These are phyloP conservation scores for Alternaria sp. DNA, from an alignment of 2,329 filamentous ascomycete genomes.

Conservation along the genomic window DNA sequence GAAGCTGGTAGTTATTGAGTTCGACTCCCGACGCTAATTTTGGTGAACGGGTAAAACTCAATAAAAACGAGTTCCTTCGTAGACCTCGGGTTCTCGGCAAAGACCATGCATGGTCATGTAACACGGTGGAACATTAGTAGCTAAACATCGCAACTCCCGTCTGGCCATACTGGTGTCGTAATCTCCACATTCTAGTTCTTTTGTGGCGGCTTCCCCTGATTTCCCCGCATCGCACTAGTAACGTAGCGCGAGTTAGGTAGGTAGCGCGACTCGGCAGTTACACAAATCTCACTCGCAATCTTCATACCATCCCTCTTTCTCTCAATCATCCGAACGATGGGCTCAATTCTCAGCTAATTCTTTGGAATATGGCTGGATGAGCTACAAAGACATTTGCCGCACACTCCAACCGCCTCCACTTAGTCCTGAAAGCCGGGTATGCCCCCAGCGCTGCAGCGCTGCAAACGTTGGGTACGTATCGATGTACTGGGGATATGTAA, in stretches of 20 bases:
- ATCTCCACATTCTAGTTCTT: slow-evolving; percentile 1
- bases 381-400: slow-evolving; percentile 11
- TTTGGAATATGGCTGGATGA: neutral
- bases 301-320: slow-evolving; percentile 3
- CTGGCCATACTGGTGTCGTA: neutral
- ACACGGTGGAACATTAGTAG: neutral
- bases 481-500: neutral
- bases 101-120: no score
- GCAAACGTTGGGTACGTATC: slow-evolving; percentile 4
- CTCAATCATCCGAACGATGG: neutral
- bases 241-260: neutral
- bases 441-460: neutral
- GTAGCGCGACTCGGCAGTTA: slow-evolving; percentile 23
- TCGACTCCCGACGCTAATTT: no score
- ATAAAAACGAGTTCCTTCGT: no score
- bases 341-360: neutral
- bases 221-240: slow-evolving; percentile 25
- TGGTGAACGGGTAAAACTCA: no score
- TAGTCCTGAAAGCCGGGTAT: neutral
- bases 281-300: neutral
- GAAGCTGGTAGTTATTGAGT: no score
- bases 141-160: neutral
- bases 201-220: slow-evolving; percentile 1
- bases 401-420: slow-evolving; percentile 2
- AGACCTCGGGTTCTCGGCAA: no score